Percentiles rank a stretch among this genome's conserved stretches.
Evolutionary conservation across 495 filamentous ascomycete genomes (phyloP).

Genomic region (Lasiosphaeriaceae sp.): DNA sequence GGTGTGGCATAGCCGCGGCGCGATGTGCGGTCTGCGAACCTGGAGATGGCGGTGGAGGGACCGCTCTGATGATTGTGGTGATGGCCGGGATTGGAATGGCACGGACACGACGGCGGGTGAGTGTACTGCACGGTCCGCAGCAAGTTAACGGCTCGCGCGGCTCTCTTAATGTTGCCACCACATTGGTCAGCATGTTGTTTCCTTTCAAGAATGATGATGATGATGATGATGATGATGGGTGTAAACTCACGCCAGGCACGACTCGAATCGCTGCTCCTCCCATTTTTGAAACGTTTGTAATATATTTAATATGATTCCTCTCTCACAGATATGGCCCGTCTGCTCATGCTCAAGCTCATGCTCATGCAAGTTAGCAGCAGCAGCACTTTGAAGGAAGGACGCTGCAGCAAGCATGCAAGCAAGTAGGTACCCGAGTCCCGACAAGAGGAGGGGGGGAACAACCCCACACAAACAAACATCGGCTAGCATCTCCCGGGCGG

Average conservation of each 20-base stretch:
- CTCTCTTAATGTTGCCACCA: conserved; percentile 43
- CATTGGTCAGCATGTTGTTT: not conserved
- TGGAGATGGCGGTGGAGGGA: conserved; percentile 36
- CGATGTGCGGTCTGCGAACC: conserved; percentile 23
- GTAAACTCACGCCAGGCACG: conserved; percentile 45
- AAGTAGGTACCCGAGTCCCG: not conserved
- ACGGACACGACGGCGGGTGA: conserved; percentile 86
- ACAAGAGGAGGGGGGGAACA: too few species aligned
- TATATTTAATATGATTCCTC: not conserved
- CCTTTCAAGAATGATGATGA: too few species aligned
- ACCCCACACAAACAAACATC: conserved; percentile 8
- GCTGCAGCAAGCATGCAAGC: too few species aligned
- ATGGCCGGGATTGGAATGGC: conserved; percentile 79
- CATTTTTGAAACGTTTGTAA: conserved; percentile 26
- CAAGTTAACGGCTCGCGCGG: conserved; percentile 72
- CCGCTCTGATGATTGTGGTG: conserved; percentile 56
- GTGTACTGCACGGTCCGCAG: conserved; percentile 86
- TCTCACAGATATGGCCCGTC: not conserved
- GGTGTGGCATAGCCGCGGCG: conserved; percentile 64
- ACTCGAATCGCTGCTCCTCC: conserved; percentile 52
- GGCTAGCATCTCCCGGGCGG: conserved; percentile 8
- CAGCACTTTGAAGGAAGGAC: too few species aligned
- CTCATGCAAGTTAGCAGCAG: too few species aligned
- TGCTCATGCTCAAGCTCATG: too few species aligned
- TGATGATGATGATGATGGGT: not conserved